Evolutionary conservation across 1,139 yeast genomes (phyloP), one percentile per base, ranked within the genome.

Genomic region (Tardiomyces digboiensis): DNA sequence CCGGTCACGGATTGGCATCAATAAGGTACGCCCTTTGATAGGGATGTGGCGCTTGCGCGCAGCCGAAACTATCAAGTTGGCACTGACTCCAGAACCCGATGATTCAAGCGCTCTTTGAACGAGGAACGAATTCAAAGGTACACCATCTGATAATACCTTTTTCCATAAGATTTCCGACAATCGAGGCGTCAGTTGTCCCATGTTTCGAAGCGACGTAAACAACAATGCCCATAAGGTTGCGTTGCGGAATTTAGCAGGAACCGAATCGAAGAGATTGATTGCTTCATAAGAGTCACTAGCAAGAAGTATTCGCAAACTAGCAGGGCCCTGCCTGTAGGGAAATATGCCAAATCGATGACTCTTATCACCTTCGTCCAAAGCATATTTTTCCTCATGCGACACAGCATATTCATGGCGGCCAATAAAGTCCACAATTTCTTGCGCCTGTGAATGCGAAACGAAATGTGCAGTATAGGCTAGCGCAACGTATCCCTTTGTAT

Each of bases 401-500:
- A 19, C 26, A 7, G 37, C 29, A 3, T 46, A 44, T 2, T 36
- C 21, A 14, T 21, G 39, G 26, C 36, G 2, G 19, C 38, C 38
- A 22, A 47, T 39, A 19, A 44, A 39, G 8, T 38, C 36, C 13
- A 39, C 21, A 2, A 52, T 49, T 5, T 36, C 19, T 2, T 36
- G 26, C 4, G 49, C 47, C 8, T 38, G 21, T 7, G 22, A 22
- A 36, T n/a, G 33, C 5, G 33, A 26, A n/a, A 26, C 33, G 14
- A 49, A 46, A 29, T 44, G 51, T n/a, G 49, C 43, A 19, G 47
- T 21, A 43, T 54, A 59, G 2, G 63, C 61, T 19, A 62, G 43
- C 2, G 61, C 56, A 16, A 59, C 44, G 23, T 58, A 50, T 8
- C 66, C 66, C 44, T 62, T 62, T 2, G 61, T 51, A 42, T 62